phyloP scores from a whole-genome alignment of 73 alveolate genomes.

The Paramecium tetraurelia region DNA sequence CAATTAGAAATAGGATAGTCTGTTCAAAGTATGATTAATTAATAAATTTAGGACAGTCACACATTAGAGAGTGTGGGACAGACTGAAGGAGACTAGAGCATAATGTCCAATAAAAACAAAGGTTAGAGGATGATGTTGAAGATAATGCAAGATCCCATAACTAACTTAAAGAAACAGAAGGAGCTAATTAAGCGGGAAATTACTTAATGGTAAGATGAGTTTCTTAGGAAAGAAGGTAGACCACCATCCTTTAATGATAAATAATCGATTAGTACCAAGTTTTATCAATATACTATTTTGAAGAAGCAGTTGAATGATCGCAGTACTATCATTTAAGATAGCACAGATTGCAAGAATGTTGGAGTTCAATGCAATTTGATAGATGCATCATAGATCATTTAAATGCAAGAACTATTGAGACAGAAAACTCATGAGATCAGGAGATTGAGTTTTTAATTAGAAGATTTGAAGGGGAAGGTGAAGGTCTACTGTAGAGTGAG shows the following conservation, averaged over 20 bases:
- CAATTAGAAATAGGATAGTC: background rate
- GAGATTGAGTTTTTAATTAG: slow-evolving; percentile 74
- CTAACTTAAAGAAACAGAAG: background rate
- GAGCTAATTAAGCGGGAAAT: background rate
- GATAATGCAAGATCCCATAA: background rate
- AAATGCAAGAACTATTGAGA: background rate
- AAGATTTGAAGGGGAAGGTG: slow-evolving; percentile 93
- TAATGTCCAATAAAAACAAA: background rate
- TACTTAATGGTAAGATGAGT: slow-evolving; percentile 29
- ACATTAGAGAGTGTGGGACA: background rate
- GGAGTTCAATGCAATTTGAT: background rate
- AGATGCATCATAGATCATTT: no score
- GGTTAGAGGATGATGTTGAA: background rate
- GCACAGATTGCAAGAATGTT: background rate
- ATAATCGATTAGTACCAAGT: background rate
- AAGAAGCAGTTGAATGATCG: slow-evolving; percentile 27
- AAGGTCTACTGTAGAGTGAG: slow-evolving; percentile 93
- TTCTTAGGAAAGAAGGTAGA: background rate
- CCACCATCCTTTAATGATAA: slow-evolving; percentile 17
- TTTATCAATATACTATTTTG: background rate
- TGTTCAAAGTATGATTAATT: background rate
- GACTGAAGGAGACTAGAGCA: slow-evolving; percentile 34
- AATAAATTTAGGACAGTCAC: background rate
- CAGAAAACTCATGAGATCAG: slow-evolving; percentile 64
- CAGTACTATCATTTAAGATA: background rate